Percentiles rank a stretch among this genome's conserved stretches.
Evolutionary conservation across 2,329 filamentous ascomycete species (phyloP).

Genomic region (Sclerotinia borealis): DNA sequence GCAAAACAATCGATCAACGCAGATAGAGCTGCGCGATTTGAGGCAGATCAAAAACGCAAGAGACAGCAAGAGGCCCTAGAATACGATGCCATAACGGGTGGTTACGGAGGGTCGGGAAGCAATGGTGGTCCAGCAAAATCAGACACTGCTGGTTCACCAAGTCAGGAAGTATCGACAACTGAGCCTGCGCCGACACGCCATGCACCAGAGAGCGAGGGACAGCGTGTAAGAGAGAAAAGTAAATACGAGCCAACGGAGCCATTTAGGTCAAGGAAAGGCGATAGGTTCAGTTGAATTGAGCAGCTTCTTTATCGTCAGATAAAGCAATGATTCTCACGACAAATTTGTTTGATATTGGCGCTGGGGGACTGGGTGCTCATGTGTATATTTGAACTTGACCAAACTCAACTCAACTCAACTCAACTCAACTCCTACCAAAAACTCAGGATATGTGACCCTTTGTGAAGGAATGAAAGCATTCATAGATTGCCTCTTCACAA

Average conservation of each 20-base stretch:
- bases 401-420: too few species aligned
- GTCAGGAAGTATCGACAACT: slow-evolving; percentile 55
- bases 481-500: neutral
- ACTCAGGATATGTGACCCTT: neutral
- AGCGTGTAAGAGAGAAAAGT: slow-evolving; percentile 68
- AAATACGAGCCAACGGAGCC: slow-evolving; percentile 81
- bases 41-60: slow-evolving; percentile 55
- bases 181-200: slow-evolving; percentile 86
- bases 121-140: slow-evolving; percentile 50
- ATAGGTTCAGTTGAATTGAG: slow-evolving; percentile 63
- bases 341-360: slow-evolving; percentile 6
- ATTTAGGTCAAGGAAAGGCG: slow-evolving; percentile 74
- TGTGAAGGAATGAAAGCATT: neutral
- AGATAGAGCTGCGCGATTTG: slow-evolving; percentile 68
- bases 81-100: slow-evolving; percentile 35
- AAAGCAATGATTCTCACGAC: neutral
- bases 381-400: neutral
- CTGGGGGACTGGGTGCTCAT: neutral
- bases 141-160: slow-evolving; percentile 55
- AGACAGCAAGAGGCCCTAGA: slow-evolving; percentile 51
- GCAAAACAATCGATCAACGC: slow-evolving; percentile 93
- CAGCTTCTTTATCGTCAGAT: neutral
- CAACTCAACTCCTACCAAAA: slow-evolving; percentile 4
- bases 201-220: slow-evolving; percentile 63
- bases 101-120: slow-evolving; percentile 31